These are phyloP conservation scores for Casuarina glauca DNA, from an alignment of 306 rosid genomes.

Conservation along the genomic window DNA sequence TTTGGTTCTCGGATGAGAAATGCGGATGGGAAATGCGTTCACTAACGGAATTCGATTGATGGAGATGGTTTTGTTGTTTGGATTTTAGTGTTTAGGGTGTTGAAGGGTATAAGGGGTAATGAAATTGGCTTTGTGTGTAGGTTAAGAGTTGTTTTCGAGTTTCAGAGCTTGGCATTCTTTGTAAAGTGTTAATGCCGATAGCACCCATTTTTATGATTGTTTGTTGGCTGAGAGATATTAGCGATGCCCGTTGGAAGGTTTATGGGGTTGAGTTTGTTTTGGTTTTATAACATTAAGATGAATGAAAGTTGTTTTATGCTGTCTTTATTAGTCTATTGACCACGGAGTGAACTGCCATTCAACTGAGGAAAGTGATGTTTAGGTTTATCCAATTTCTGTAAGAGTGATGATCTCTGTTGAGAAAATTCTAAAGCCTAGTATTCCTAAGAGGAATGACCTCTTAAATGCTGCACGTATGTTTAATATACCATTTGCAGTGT, in stretches of 20 bases:
- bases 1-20: conserved; percentile 17
- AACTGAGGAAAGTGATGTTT: conserved; percentile 8
- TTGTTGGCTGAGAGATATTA: background rate
- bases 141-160: conserved; percentile 15
- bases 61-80: conserved; percentile 3
- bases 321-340: conserved; percentile 6
- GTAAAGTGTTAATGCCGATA: conserved; percentile 1
- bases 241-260: conserved; percentile 10
- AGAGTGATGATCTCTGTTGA: conserved; percentile 10
- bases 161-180: conserved; percentile 18
- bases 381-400: conserved; percentile 9
- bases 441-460: background rate
- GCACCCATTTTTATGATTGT: background rate
- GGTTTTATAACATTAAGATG: background rate
- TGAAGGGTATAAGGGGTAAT: background rate
- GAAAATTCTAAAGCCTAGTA: conserved; percentile 14
- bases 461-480: background rate
- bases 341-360: conserved; percentile 13
- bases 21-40: conserved; percentile 10
- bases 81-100: conserved; percentile 21
- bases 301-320: background rate
- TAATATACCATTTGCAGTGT: background rate
- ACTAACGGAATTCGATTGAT: conserved; percentile 6
- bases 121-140: conserved; percentile 14
- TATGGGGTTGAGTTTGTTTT: conserved; percentile 8